phyloP scores from a whole-genome alignment of 768 basidiomycete genomes.

The Hirschioporus abietinus region DNA sequence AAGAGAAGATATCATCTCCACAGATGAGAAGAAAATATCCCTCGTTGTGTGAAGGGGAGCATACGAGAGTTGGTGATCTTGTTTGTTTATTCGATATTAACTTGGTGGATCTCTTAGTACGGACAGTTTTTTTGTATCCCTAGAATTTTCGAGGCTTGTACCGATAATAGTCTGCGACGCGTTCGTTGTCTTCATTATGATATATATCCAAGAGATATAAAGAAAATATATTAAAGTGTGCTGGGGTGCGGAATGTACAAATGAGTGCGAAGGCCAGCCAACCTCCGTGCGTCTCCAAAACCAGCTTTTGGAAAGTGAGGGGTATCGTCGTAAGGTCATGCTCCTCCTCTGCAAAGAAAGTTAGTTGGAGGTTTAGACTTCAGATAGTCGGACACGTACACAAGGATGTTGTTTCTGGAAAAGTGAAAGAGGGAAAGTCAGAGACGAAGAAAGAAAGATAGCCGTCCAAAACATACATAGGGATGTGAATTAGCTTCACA shows the following conservation, averaged over 20 bases:
- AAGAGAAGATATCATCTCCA: neutral
- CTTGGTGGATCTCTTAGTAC: neutral
- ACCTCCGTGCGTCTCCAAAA: slow-evolving; percentile 98
- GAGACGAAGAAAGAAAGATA: slow-evolving; percentile 2
- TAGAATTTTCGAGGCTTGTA: neutral
- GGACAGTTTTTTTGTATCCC: neutral
- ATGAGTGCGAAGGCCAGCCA: slow-evolving; percentile 40
- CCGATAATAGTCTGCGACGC: neutral
- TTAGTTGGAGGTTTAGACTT: slow-evolving; percentile 17
- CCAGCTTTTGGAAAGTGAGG: slow-evolving; percentile 98
- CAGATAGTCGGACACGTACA: slow-evolving; percentile 55
- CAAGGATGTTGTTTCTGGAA: slow-evolving; percentile 90
- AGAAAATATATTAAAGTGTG: neutral
- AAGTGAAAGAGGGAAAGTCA: slow-evolving; percentile 12
- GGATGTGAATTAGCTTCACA: slow-evolving; percentile 97
- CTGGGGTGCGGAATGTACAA: neutral
- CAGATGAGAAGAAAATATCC: neutral
- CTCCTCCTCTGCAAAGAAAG: slow-evolving; percentile 57
- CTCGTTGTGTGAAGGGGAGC: neutral
- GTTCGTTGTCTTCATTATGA: neutral
- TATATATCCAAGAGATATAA: neutral
- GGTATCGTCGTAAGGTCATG: slow-evolving; percentile 33
- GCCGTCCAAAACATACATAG: slow-evolving; percentile 64
- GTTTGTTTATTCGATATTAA: neutral
- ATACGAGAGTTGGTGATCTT: neutral